These are phyloP conservation scores for Phytophthora pinifolia DNA, from an alignment of 352 stramenopile species.

Conservation along the genomic window DNA sequence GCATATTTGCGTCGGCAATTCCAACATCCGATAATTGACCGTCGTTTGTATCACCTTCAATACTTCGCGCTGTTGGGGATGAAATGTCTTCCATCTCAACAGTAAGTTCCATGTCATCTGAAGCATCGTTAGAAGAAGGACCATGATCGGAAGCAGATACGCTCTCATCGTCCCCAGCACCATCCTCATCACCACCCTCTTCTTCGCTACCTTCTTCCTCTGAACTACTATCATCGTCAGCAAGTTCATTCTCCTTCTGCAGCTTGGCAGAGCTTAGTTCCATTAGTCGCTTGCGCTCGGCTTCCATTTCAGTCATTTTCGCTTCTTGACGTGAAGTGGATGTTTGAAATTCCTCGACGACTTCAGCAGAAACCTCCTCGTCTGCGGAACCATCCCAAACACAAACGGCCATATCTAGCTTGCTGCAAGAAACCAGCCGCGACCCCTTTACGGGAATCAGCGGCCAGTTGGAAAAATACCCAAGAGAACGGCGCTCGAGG, in stretches of 20 bases:
- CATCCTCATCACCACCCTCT: constrained; percentile 16
- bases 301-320: constrained; percentile 42
- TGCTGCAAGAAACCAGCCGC: constrained; percentile 60
- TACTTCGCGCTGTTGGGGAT: constrained; percentile 1
- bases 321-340: constrained; percentile 36
- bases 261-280: constrained; percentile 46
- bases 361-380: constrained; percentile 25
- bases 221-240: constrained; percentile 17
- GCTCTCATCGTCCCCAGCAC: constrained; percentile 6
- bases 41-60: background rate
- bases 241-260: constrained; percentile 24
- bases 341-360: constrained; percentile 29
- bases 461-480: constrained; percentile 75
- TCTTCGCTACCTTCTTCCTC: constrained; percentile 25
- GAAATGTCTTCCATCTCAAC: constrained; percentile 20
- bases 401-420: constrained; percentile 56
- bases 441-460: constrained; percentile 78
- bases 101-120: background rate
- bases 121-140: background rate
- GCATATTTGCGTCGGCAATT: constrained; percentile 3
- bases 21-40: background rate
- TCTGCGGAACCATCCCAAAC: constrained; percentile 59
- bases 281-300: constrained; percentile 44
- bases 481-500: constrained; percentile 65
- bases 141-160: constrained; percentile 7